These are phyloP conservation scores for sorghum (Sorghum bicolor) DNA, from an alignment of 176 grass and related monocot species.

Conservation along the genomic window DNA sequence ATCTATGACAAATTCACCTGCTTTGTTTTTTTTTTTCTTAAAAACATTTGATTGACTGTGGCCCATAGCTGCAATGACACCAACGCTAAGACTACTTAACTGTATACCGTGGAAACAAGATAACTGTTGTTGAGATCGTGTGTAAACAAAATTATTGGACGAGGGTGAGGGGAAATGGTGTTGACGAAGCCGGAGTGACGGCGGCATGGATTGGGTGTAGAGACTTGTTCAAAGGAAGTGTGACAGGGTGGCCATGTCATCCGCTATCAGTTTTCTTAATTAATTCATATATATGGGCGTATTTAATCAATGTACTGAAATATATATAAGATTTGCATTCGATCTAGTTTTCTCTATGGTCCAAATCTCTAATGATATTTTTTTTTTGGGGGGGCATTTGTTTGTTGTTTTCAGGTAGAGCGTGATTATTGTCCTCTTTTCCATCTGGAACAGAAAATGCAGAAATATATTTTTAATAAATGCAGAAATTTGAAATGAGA, in stretches of 20 bases:
- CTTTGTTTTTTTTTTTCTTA: no score
- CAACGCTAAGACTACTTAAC: background rate
- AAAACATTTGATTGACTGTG: no score
- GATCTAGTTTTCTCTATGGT: background rate
- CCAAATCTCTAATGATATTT: background rate
- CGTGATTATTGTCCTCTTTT: background rate
- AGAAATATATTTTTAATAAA: background rate
- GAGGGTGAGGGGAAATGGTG: background rate
- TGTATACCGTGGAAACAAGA: background rate
- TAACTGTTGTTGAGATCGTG: background rate
- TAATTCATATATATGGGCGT: background rate
- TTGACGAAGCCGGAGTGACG: slow-evolving; percentile 26
- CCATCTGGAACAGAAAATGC: background rate
- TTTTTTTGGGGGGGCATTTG: background rate
- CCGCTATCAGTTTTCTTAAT: background rate
- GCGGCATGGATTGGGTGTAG: background rate
- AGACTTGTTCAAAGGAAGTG: slow-evolving; percentile 2
- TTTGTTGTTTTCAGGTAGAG: background rate
- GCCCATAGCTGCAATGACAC: no score
- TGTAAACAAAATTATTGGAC: background rate
- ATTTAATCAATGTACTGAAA: background rate
- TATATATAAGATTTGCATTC: background rate
- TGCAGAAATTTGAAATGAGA: background rate
- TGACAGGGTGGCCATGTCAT: slow-evolving; percentile 2
- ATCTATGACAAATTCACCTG: background rate